These are phyloP conservation scores for Tagetes erecta DNA, from an alignment of 129 eudicot species.

Conservation along the genomic window DNA sequence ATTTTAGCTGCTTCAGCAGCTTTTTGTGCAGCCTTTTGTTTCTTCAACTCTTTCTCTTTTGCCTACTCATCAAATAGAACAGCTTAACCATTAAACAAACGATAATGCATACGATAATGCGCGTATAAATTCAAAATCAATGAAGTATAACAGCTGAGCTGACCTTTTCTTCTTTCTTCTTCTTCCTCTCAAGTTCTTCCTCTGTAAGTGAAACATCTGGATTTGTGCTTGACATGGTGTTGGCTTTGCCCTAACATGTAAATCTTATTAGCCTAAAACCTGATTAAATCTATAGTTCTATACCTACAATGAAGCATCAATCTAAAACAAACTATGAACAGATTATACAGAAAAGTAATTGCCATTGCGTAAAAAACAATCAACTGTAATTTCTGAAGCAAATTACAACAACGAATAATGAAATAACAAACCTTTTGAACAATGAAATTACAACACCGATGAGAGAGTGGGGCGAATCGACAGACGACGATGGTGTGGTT, in stretches of 20 bases:
- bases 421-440: no score
- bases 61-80: slow-evolving; percentile 46
- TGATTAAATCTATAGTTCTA: background rate
- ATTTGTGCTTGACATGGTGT: slow-evolving; percentile 18
- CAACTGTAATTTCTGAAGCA: no score
- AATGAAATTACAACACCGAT: no score
- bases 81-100: background rate
- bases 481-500: no score
- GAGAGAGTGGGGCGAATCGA: no score
- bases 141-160: background rate
- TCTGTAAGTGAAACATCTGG: slow-evolving; percentile 28
- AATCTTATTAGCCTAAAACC: background rate
- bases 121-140: background rate
- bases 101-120: background rate
- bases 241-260: background rate
- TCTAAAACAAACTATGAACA: background rate
- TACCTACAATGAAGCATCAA: background rate
- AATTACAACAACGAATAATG: no score
- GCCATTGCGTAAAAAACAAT: no score
- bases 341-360: background rate
- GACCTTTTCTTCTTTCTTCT: slow-evolving; percentile 46
- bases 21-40: slow-evolving; percentile 83
- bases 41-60: slow-evolving; percentile 86
- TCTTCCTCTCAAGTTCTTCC: slow-evolving; percentile 42
- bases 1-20: slow-evolving; percentile 89